These are phyloP conservation scores for Apiospora saccharicola DNA, from an alignment of 2,329 filamentous ascomycete genomes.

Conservation along the genomic window DNA sequence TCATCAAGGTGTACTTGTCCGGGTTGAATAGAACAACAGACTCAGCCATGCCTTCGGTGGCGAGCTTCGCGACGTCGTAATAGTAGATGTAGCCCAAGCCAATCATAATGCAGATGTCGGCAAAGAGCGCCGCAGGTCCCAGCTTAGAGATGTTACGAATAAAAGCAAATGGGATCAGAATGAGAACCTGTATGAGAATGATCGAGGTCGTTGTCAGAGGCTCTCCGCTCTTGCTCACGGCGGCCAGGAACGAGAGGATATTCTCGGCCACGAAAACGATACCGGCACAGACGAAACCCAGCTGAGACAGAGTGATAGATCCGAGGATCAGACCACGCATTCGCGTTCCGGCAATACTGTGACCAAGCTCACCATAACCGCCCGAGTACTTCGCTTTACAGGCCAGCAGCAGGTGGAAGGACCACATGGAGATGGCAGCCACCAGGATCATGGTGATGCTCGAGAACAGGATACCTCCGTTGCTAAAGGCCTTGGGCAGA, in stretches of 20 bases:
- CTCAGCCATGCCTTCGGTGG: slow-evolving; percentile 61
- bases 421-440: slow-evolving; percentile 71
- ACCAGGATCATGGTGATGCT: slow-evolving; percentile 71
- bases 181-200: slow-evolving; percentile 70
- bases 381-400: slow-evolving; percentile 71
- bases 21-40: slow-evolving; percentile 76
- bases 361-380: slow-evolving; percentile 78
- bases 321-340: slow-evolving; percentile 72
- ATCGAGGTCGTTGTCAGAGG: slow-evolving; percentile 64
- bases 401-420: slow-evolving; percentile 75
- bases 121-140: slow-evolving; percentile 71
- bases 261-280: slow-evolving; percentile 83
- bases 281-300: slow-evolving; percentile 81
- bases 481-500: slow-evolving; percentile 77
- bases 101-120: slow-evolving; percentile 75
- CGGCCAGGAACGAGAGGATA: slow-evolving; percentile 70
- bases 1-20: slow-evolving; percentile 71
- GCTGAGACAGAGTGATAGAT: slow-evolving; percentile 76
- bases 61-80: slow-evolving; percentile 68
- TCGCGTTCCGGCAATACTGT: slow-evolving; percentile 67
- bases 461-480: slow-evolving; percentile 79
- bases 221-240: slow-evolving; percentile 59
- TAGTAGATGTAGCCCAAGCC: slow-evolving; percentile 78
- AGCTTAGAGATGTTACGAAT: slow-evolving; percentile 81
- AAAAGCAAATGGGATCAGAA: slow-evolving; percentile 71